Conservation (phyloP, 768 basidiomycete genomes). For the Lactarius tabidus region DNA sequence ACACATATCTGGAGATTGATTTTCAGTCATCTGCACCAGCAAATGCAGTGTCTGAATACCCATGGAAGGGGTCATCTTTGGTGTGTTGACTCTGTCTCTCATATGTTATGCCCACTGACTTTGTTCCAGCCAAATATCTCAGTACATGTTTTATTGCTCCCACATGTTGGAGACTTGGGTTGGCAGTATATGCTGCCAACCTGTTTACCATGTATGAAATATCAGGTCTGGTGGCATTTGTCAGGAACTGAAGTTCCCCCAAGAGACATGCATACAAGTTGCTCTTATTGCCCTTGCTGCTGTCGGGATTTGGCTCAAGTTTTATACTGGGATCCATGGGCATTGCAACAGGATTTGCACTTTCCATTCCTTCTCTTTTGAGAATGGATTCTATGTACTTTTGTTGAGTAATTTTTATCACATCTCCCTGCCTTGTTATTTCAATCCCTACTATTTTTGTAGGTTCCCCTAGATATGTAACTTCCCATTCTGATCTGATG, state of each 20-base stretch:
- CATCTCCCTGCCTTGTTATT: too few species aligned
- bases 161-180: neutral
- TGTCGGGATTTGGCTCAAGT: neutral
- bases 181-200: neutral
- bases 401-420: neutral
- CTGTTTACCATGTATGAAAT: neutral
- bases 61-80: too few species aligned
- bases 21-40: too few species aligned
- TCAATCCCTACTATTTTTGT: neutral
- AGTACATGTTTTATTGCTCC: neutral
- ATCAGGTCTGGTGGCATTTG: neutral
- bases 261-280: neutral
- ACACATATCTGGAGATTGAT: neutral
- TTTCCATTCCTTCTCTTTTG: neutral
- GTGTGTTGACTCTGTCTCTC: too few species aligned
- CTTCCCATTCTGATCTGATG: neutral
- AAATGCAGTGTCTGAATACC: neutral
- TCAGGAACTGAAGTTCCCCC: neutral
- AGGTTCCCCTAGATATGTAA: neutral
- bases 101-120: neutral
- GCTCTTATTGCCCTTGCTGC: neutral
- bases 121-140: neutral
- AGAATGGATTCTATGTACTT: neutral
- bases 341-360: neutral
- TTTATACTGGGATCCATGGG: neutral